These are phyloP conservation scores for Orbilia oligospora DNA, from an alignment of 2,329 filamentous ascomycete species.

Conservation along the genomic window DNA sequence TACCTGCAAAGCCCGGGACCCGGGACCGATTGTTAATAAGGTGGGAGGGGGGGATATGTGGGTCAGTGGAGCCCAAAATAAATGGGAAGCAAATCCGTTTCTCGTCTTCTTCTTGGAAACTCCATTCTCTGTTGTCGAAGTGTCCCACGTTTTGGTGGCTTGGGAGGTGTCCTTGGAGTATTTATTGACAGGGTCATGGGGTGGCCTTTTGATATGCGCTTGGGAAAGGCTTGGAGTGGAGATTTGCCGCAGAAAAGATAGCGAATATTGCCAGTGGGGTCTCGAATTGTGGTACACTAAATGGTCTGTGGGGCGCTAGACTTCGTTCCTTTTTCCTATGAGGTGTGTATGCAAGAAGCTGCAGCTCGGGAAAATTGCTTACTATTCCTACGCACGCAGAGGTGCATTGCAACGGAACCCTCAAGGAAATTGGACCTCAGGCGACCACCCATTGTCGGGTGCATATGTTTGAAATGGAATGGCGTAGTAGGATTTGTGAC, in stretches of 20 bases:
- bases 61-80: slow-evolving; percentile 38
- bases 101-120: slow-evolving; percentile 42
- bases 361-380: slow-evolving; percentile 38
- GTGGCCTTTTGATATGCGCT: slow-evolving; percentile 20
- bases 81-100: slow-evolving; percentile 37
- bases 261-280: slow-evolving; percentile 17
- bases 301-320: slow-evolving; percentile 34
- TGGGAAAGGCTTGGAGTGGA: slow-evolving; percentile 38
- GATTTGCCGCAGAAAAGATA: slow-evolving; percentile 48
- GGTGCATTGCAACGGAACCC: slow-evolving; percentile 40
- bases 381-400: slow-evolving; percentile 19
- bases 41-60: slow-evolving; percentile 23
- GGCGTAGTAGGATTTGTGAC: slow-evolving; percentile 45
- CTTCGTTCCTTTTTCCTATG: slow-evolving; percentile 19
- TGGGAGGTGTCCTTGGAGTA: slow-evolving; percentile 37
- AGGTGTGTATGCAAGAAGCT: slow-evolving; percentile 1
- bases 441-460: slow-evolving; percentile 52
- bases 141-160: slow-evolving; percentile 58
- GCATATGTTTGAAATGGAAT: slow-evolving; percentile 54
- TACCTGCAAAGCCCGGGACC: slow-evolving; percentile 46
- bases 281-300: slow-evolving; percentile 39
- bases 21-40: slow-evolving; percentile 40
- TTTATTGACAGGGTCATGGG: slow-evolving; percentile 48
- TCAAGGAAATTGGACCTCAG: slow-evolving; percentile 43
- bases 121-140: slow-evolving; percentile 43